phyloP scores from a whole-genome alignment of 805 yeast genomes.

The Suhomyces emberorum region DNA sequence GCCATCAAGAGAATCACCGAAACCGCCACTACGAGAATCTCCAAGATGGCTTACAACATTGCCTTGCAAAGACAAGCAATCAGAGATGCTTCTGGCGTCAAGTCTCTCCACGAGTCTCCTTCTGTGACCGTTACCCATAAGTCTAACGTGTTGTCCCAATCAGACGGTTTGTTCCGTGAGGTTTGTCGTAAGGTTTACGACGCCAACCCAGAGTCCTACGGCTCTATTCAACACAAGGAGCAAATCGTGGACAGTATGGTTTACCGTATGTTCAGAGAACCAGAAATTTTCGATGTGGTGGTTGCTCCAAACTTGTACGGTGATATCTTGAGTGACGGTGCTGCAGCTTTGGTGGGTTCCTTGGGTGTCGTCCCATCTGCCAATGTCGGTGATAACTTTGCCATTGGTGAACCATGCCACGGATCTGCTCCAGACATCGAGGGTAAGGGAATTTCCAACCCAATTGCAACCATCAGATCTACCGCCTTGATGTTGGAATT shows the following conservation, averaged over 20 bases:
- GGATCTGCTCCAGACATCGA: slow-evolving; percentile 99
- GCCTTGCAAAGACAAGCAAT: slow-evolving; percentile 86
- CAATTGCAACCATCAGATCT: slow-evolving; percentile 96
- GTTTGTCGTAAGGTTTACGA: slow-evolving; percentile 62
- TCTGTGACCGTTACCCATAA: slow-evolving; percentile 92
- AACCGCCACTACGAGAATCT: slow-evolving; percentile 79
- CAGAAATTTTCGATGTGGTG: slow-evolving; percentile 93
- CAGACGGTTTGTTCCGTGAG: slow-evolving; percentile 97
- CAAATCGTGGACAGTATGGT: slow-evolving; percentile 99
- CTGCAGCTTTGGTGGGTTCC: slow-evolving; percentile 97
- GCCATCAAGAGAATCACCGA: slow-evolving; percentile 96
- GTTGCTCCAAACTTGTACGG: slow-evolving; percentile 99
- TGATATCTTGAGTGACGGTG: slow-evolving; percentile 95
- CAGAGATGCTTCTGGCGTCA: slow-evolving; percentile 50
- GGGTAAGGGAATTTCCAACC: slow-evolving; percentile 92
- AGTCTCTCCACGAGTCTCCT: slow-evolving; percentile 45
- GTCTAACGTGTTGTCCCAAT: slow-evolving; percentile 86
- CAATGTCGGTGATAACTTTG: slow-evolving; percentile 93
- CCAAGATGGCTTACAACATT: slow-evolving; percentile 86
- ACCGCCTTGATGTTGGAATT: slow-evolving; percentile 97
- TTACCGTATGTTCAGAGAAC: slow-evolving; percentile 97
- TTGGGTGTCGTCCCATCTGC: slow-evolving; percentile 98
- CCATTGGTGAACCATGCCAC: slow-evolving; percentile 98
- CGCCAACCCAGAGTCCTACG: slow-evolving; percentile 55
- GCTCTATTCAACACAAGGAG: slow-evolving; percentile 70